Conservation (phyloP, 148 eudicot species). For the Silene conica region DNA sequence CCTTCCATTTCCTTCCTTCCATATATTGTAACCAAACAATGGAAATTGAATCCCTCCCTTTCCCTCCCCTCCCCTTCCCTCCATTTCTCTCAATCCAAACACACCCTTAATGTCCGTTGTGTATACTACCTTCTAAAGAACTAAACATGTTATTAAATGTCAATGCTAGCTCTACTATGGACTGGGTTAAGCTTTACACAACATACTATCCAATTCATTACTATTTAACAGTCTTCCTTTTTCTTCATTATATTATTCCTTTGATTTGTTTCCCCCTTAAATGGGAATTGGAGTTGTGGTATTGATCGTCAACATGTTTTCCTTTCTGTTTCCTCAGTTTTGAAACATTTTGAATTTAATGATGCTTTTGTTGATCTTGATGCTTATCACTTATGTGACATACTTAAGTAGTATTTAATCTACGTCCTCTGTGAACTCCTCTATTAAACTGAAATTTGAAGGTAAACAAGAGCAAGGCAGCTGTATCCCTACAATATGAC, state of each 20-base stretch:
- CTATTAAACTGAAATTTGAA: constrained; percentile 24
- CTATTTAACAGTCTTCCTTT: neutral
- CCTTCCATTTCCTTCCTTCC: no score
- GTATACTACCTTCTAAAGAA: neutral
- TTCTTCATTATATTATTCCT: neutral
- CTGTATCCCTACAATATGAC: constrained; percentile 38
- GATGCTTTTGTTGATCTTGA: constrained; percentile 1
- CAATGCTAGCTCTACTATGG: neutral
- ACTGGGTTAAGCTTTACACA: constrained; percentile 1
- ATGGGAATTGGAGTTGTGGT: neutral
- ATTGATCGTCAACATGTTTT: neutral
- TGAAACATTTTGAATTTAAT: no score
- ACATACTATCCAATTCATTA: neutral
- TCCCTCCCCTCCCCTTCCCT: no score
- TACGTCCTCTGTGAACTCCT: neutral
- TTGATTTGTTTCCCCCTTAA: neutral
- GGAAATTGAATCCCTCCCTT: no score
- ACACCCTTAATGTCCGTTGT: neutral
- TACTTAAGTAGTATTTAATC: neutral
- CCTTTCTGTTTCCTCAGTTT: neutral
- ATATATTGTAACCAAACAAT: no score
- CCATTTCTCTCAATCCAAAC: no score
- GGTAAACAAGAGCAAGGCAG: constrained; percentile 58
- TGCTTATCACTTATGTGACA: neutral
- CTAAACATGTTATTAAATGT: neutral